Base-by-base conservation (phyloP, 2,329 filamentous ascomycete genomes). In the Sarocladium kiliense region DNA sequence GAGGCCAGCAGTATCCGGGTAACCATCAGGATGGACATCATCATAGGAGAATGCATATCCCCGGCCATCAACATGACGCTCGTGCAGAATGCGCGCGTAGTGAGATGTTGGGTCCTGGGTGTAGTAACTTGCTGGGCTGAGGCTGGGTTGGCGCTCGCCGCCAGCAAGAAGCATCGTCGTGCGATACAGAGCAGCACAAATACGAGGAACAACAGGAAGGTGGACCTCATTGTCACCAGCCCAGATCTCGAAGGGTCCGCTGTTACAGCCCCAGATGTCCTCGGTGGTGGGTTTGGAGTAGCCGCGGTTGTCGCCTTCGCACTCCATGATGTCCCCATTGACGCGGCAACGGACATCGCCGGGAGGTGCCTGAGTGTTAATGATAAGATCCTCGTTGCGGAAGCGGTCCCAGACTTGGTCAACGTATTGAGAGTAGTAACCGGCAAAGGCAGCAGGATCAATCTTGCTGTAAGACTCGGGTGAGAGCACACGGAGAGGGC, bases 21-120 rank as follows among this genome's bases (percentile, higher is more conserved):
- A 74, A 18, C 76, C 80, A 57, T 75, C 72, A 0, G 82, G 78
- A 55, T 81, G 80, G 18, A 88, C 85, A 64, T 88, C 85, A 62
- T 88, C 85, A 60, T 87, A 88, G 0, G 85, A 76, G 63, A 87
- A 88, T 0, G 82, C 79, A 63, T 88, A 88, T 0, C 85, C 85
- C 44, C 74, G 71, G 1, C 77, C 77, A 64, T 87, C 82, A 3
- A 77, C 63, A 68, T 86, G 82, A 51, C 80, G 74, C 36, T 75
- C 67, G 66, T 88, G 85, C 2, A 88, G 75, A 37, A 87, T 72
- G 9, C 81, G 73, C 27, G 79, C 72, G 63, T 86, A 88, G 63
- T 86, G 83, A 61, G 69, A 75, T 11, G 75, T 77, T 0, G 76
- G 72, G 45, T 68, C 59, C n/a, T 26, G 57, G 2, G 64, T 66